phyloP scores from a whole-genome alignment of 2,329 filamentous ascomycete species.

The Penicillium hesseltinei region DNA sequence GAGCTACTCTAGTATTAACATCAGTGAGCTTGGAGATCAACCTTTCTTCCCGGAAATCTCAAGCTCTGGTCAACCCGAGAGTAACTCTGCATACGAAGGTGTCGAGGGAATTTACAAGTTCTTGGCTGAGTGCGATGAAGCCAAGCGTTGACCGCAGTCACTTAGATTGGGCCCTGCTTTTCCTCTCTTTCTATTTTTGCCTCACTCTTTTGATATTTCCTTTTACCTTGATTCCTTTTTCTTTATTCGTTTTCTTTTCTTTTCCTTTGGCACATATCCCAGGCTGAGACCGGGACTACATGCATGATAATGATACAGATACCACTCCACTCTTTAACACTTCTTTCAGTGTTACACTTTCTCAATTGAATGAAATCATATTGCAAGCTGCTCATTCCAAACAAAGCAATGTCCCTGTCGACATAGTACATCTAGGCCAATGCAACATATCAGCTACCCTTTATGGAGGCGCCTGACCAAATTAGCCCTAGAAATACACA shows the following conservation, averaged over 20 bases:
- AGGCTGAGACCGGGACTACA: constrained; percentile 7
- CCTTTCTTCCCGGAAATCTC: constrained; percentile 41
- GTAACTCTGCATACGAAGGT: constrained; percentile 57
- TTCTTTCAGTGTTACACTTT: background rate
- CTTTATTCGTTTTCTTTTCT: constrained; percentile 9
- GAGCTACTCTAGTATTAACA: constrained; percentile 58
- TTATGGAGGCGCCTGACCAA: background rate
- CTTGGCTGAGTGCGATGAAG: constrained; percentile 61
- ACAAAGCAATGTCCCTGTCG: background rate
- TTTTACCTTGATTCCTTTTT: background rate
- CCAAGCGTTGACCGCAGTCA: constrained; percentile 26
- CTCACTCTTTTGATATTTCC: background rate
- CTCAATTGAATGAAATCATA: background rate
- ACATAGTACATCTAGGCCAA: background rate
- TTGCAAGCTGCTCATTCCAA: background rate
- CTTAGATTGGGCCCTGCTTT: background rate
- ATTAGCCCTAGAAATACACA: background rate
- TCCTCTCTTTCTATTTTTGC: constrained; percentile 1
- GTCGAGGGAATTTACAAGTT: constrained; percentile 66
- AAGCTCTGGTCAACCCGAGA: constrained; percentile 35
- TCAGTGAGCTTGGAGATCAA: constrained; percentile 50
- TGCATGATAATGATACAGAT: constrained; percentile 21
- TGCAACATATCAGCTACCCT: background rate
- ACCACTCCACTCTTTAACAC: constrained; percentile 24
- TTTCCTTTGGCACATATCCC: constrained; percentile 6